Base-by-base conservation (phyloP, 495 filamentous ascomycete genomes). In the Aspergillus incahuasiensis region DNA sequence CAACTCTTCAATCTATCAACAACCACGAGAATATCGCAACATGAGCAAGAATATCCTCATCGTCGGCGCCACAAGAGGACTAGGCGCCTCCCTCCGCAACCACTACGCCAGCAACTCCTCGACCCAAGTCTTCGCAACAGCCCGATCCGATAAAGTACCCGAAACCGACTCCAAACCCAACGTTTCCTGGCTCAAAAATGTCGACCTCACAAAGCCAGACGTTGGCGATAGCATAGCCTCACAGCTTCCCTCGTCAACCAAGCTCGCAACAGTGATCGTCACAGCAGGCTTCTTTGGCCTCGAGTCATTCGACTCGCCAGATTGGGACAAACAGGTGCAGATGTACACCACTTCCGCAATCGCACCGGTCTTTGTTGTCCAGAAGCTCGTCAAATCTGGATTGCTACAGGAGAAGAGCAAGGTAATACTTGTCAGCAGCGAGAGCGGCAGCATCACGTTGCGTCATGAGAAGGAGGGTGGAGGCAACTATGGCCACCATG, bases 401-500 rank as follows among this genome's bases (percentile, higher is more conserved):
- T 58, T 84, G 13, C 54, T 89, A 15, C 63, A 58, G 12, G 51
- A 72, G 11, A 77, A 78, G 8, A 79, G 79, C 42, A 87, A 87
- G 60, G 67, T 90, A 28, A 74, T 89, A 35, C 68, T 90, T 1
- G 77, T 90, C 20, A 83, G 80, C 32, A 84, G 80, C 28, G 87
- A 90, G 71, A 78, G 79, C 12, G 87, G 87, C 4, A 85, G 81
- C 57, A 87, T 89, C 55, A 79, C 82, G 5, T 68, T 90, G 18
- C 77, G 86, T 6, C 82, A 87, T 63, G 77, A 82, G 61, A 79
- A 74, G 34, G 85, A 87, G 65, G 86, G 85, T 0, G 86, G 85
- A 8, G 87, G 86, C 0, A 88, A 88, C 63, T 89, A 82, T 63
- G 86, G 78, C 2, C 86, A 89, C 63, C 86, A 90, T 75, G 87